A percentile compares a stretch with the other conserved stretches of the same genome.
Conservation (phyloP, 768 basidiomycete species). For the Nidularia pulvinata region DNA sequence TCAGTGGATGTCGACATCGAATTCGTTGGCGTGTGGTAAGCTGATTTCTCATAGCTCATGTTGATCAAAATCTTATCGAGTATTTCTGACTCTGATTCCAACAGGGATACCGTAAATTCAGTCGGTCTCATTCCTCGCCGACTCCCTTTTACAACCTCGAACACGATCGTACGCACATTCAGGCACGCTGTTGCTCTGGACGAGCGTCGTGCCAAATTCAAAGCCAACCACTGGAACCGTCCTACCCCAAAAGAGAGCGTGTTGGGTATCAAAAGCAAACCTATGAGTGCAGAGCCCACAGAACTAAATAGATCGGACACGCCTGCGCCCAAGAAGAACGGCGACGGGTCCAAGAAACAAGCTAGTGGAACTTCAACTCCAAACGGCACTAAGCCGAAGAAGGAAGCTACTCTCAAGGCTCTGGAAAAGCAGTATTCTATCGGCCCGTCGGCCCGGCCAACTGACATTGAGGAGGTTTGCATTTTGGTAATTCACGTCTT, state of each 20-base stretch:
- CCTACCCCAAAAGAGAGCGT: slow-evolving; percentile 22
- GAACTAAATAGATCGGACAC: not conserved
- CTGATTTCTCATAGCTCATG: not conserved
- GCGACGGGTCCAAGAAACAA: not conserved
- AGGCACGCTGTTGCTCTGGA: slow-evolving; percentile 69
- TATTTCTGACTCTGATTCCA: not conserved
- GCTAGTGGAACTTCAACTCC: not conserved
- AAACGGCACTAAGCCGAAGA: slow-evolving; percentile 2
- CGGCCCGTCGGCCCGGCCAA: slow-evolving; percentile 8
- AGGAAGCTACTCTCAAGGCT: not conserved
- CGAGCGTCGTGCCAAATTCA: slow-evolving; percentile 60
- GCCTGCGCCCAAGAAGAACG: not conserved
- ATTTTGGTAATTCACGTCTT: slow-evolving; percentile 36
- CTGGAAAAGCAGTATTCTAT: no score
- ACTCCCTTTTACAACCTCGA: slow-evolving; percentile 58
- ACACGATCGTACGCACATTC: slow-evolving; percentile 55
- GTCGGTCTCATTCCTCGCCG: slow-evolving; percentile 54
- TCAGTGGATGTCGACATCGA: slow-evolving; percentile 52
- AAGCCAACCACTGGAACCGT: slow-evolving; percentile 49
- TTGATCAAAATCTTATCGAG: not conserved
- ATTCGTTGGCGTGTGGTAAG: slow-evolving; percentile 59
- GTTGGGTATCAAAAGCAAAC: slow-evolving; percentile 11
- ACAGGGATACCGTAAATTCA: slow-evolving; percentile 69
- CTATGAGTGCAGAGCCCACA: no score
- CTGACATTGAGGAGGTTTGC: slow-evolving; percentile 67